Evolutionary conservation across 2,329 filamentous ascomycete species (phyloP).

Genomic region (Neophaeococcomyces aloes): DNA sequence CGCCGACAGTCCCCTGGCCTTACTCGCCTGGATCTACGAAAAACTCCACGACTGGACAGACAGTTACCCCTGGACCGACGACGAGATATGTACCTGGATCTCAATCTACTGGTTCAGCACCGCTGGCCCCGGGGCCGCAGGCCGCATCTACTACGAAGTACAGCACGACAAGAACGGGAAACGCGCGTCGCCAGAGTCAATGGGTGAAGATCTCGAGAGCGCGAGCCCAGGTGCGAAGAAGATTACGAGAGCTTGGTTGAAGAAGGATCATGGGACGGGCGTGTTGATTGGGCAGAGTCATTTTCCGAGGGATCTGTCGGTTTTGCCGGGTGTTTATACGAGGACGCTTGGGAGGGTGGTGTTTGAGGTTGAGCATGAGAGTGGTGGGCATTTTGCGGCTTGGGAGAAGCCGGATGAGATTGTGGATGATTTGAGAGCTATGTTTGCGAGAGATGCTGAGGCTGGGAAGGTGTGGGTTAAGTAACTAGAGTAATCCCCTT

Average conservation of each 20-base stretch:
- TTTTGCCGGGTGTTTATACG: conserved; percentile 42
- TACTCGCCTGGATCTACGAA: conserved; percentile 71
- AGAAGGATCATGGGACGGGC: conserved; percentile 25
- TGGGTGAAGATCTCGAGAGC: conserved; percentile 9
- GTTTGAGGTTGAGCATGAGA: conserved; percentile 32
- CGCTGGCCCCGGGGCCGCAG: conserved; percentile 56
- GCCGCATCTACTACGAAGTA: conserved; percentile 63
- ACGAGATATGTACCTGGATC: conserved; percentile 67
- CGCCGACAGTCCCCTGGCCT: conserved; percentile 57
- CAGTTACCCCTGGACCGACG: conserved; percentile 62
- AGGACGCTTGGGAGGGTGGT: conserved; percentile 43
- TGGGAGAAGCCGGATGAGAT: conserved; percentile 41
- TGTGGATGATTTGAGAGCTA: conserved; percentile 35
- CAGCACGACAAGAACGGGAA: conserved; percentile 28
- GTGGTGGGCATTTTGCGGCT: conserved; percentile 45
- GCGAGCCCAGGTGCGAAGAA: not conserved
- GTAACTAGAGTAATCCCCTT: too few relatives aligned
- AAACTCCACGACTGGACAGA: conserved; percentile 72
- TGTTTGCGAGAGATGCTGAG: too few relatives aligned
- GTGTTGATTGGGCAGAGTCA: conserved; percentile 46
- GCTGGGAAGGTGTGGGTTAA: too few relatives aligned
- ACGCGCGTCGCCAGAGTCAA: conserved; percentile 18
- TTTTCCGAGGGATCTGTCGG: conserved; percentile 41
- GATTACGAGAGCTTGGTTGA: conserved; percentile 29
- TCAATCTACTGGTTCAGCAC: conserved; percentile 61